Evolutionary conservation across 768 basidiomycete species (phyloP), one percentile per base, ranked within the genome.

Genomic region (Holtermanniella nyarrowii): DNA sequence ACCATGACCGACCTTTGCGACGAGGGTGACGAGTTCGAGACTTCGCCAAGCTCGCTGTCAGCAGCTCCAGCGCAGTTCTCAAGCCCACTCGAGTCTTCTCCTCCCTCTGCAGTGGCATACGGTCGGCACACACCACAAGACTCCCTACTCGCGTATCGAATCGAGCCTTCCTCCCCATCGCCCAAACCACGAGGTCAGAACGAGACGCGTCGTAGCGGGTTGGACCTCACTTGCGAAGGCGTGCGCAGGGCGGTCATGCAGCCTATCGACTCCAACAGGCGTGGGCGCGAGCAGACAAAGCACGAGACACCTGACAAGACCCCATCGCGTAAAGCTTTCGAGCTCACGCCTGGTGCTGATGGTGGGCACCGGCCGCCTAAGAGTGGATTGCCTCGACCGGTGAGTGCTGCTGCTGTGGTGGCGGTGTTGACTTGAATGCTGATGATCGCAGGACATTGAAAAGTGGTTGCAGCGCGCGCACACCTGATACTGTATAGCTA

Each of bases 281-380:
- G n/a, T n/a, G n/a, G n/a, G n/a, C n/a, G n/a, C n/a, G n/a, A n/a
- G n/a, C n/a, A n/a, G n/a, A n/a, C n/a, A n/a, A n/a, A n/a, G n/a
- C n/a, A n/a, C 14, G 44, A 5, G 21, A 46, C 14, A 16, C 7
- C 18, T 11, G 18, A 44, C 10, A 44, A 44, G 48, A 52, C 31
- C 44, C 49, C 22, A 25, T 50, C 1, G 12, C n/a, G 31, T 37
- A 40, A 22, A 16, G 45, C 20, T 42, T n/a, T 55, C 2, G 60
- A 65, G 26, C 27, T 65, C 27, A 62, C 61, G 20, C 63, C 63
- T 3, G 63, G 63, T 5, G 56, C 56, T 55, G 57, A 62, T 3
- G 45, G 31, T 24, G 60, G 60, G 3, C 46, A 46, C 42, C 42
- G 60, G 52, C 60, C 60, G 20, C 57, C 60, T 16, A 62, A 62